Conservation (phyloP, 2,329 filamentous ascomycete species). For the Decorospora gaudefroyi region DNA sequence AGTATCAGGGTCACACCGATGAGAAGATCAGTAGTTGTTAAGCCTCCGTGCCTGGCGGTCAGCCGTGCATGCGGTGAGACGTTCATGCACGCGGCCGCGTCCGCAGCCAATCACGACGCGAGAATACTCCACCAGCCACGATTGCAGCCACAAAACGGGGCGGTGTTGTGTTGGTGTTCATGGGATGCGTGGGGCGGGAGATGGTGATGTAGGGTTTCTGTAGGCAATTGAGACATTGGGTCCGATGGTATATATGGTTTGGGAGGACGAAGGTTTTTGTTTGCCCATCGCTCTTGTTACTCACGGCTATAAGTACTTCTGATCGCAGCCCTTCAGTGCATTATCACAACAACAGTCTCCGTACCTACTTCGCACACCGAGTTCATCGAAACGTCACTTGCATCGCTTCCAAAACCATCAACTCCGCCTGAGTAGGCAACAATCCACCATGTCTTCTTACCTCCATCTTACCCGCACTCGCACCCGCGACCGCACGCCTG, state of each 20-base stretch:
- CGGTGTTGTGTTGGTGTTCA: constrained; percentile 10
- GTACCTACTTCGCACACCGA: neutral
- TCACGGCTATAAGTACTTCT: constrained; percentile 12
- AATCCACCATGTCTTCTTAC: constrained; percentile 34
- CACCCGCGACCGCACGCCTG: constrained; percentile 26
- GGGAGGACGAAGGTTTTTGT: constrained; percentile 2
- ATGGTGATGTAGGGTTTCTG: constrained; percentile 6
- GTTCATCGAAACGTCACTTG: neutral
- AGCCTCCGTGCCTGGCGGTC: constrained; percentile 19
- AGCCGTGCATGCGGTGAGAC: constrained; percentile 12
- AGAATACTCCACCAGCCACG: constrained; percentile 16
- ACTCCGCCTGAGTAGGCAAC: constrained; percentile 4
- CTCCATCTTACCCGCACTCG: constrained; percentile 28
- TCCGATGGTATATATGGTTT: constrained; percentile 16
- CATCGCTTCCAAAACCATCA: neutral
- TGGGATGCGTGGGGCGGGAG: constrained; percentile 9
- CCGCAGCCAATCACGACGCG: constrained; percentile 19
- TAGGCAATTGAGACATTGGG: constrained; percentile 23
- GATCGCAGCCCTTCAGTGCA: neutral
- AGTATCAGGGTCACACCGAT: constrained; percentile 4
- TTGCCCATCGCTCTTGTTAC: neutral
- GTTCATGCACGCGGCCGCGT: constrained; percentile 14
- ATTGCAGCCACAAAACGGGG: constrained; percentile 14
- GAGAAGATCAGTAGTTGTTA: constrained; percentile 1
- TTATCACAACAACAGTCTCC: constrained; percentile 1